Evolutionary conservation across 805 yeast species (phyloP).

Genomic region (Sporopachydermia lactativora): DNA sequence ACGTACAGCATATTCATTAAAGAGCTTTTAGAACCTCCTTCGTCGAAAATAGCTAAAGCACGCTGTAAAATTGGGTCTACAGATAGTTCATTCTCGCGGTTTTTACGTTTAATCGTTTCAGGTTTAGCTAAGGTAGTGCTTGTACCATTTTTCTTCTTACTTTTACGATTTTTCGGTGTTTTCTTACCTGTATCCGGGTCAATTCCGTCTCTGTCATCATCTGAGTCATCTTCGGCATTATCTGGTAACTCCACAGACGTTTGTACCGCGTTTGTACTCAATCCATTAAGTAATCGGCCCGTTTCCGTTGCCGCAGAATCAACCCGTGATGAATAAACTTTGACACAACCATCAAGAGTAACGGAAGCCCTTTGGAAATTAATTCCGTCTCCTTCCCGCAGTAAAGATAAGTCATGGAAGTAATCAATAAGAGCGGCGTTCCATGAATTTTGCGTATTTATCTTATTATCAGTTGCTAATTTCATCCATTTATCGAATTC

Average conservation of each 20-base stretch:
- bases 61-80: constrained; percentile 27
- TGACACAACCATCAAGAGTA: constrained; percentile 88
- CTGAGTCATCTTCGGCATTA: constrained; percentile 8
- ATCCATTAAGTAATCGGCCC: constrained; percentile 66
- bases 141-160: constrained; percentile 10
- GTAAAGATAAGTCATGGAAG: constrained; percentile 67
- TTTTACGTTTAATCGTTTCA: constrained; percentile 17
- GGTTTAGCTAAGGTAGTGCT: constrained; percentile 18
- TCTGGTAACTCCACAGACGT: constrained; percentile 10
- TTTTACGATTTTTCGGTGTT: constrained; percentile 4
- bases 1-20: constrained; percentile 35
- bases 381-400: constrained; percentile 63
- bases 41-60: constrained; percentile 31
- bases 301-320: constrained; percentile 90
- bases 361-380: constrained; percentile 87
- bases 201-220: constrained; percentile 8
- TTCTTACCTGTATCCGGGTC: constrained; percentile 7
- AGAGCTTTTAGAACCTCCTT: constrained; percentile 26
- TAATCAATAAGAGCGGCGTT: constrained; percentile 83
- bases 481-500: constrained; percentile 71
- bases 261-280: constrained; percentile 29
- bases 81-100: constrained; percentile 22
- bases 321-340: constrained; percentile 80
- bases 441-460: constrained; percentile 80
- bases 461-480: constrained; percentile 71